Percentiles rank a stretch among this genome's conserved stretches.
phyloP scores from a whole-genome alignment of 2,329 filamentous ascomycete species.

The Aureobasidium sp. region DNA sequence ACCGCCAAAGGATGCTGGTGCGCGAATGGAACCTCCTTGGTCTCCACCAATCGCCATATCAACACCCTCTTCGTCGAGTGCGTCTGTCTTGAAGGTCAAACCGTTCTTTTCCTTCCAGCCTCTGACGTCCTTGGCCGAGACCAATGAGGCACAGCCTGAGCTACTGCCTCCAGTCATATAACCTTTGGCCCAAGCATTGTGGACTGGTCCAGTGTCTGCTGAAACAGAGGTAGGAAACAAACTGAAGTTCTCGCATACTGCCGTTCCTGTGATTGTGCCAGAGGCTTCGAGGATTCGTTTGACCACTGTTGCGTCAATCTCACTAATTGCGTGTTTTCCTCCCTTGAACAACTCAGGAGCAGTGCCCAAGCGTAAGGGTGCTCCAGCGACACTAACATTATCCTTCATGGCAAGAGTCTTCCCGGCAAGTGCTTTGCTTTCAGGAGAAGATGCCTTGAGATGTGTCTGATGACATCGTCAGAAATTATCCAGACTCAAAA shows the following conservation, averaged over 20 bases:
- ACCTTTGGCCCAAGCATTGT: constrained; percentile 31
- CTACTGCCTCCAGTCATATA: constrained; percentile 31
- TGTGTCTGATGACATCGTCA: constrained; percentile 16
- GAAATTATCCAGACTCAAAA: too few relatives aligned
- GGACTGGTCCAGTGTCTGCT: constrained; percentile 38
- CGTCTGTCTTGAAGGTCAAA: not conserved
- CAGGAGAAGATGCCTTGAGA: constrained; percentile 23
- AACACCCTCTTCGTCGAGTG: constrained; percentile 20
- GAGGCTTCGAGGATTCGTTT: constrained; percentile 36
- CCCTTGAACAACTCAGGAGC: constrained; percentile 31
- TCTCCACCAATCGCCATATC: constrained; percentile 32
- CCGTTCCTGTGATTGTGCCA: constrained; percentile 36
- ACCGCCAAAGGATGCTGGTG: constrained; percentile 21
- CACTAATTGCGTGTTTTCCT: constrained; percentile 28
- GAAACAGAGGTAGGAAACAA: constrained; percentile 36
- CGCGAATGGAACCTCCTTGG: constrained; percentile 22
- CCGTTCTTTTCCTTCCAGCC: constrained; percentile 17
- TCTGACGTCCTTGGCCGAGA: constrained; percentile 26
- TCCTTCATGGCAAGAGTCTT: constrained; percentile 39
- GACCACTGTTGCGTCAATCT: constrained; percentile 40
- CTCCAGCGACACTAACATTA: constrained; percentile 39
- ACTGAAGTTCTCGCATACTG: constrained; percentile 42
- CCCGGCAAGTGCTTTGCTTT: constrained; percentile 21
- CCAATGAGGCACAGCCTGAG: constrained; percentile 27
- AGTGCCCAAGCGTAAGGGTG: constrained; percentile 39